These are phyloP conservation scores for Anastatica hierochuntica DNA, from an alignment of 345 rosid species.

Conservation along the genomic window DNA sequence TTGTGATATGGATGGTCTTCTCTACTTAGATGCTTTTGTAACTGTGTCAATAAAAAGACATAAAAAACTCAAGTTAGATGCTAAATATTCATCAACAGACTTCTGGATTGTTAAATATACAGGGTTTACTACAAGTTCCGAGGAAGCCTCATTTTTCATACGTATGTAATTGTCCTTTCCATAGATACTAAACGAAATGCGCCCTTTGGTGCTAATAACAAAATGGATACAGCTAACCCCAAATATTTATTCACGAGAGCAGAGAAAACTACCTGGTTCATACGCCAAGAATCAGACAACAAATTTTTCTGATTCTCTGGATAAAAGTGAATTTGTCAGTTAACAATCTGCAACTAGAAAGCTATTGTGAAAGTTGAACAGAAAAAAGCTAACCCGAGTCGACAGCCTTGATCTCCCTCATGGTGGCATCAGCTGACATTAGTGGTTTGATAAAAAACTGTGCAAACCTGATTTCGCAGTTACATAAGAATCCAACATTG, in stretches of 20 bases:
- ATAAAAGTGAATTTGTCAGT: conserved; percentile 7
- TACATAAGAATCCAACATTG: conserved; percentile 1
- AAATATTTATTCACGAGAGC: too few species aligned
- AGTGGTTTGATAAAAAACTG: conserved; percentile 86
- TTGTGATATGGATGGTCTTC: conserved; percentile 78
- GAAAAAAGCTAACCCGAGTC: conserved; percentile 58
- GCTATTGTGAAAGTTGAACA: neutral
- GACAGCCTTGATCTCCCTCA: conserved; percentile 81
- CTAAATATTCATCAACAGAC: neutral
- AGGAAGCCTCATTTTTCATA: neutral
- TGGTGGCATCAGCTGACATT: conserved; percentile 86
- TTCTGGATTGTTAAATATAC: conserved; percentile 1
- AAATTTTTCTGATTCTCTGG: conserved; percentile 82
- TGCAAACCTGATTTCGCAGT: conserved; percentile 41
- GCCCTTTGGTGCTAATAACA: neutral
- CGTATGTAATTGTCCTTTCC: too few species aligned
- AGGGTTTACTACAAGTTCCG: neutral
- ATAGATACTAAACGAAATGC: neutral
- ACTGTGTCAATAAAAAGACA: conserved; percentile 29
- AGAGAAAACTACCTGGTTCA: conserved; percentile 44
- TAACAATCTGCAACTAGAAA: neutral
- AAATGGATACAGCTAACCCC: too few species aligned
- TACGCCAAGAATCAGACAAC: conserved; percentile 65
- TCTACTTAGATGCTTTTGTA: conserved; percentile 59
- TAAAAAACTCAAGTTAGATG: neutral